These are phyloP conservation scores for Mycena haematopus DNA, from an alignment of 768 basidiomycete genomes.

Conservation along the genomic window DNA sequence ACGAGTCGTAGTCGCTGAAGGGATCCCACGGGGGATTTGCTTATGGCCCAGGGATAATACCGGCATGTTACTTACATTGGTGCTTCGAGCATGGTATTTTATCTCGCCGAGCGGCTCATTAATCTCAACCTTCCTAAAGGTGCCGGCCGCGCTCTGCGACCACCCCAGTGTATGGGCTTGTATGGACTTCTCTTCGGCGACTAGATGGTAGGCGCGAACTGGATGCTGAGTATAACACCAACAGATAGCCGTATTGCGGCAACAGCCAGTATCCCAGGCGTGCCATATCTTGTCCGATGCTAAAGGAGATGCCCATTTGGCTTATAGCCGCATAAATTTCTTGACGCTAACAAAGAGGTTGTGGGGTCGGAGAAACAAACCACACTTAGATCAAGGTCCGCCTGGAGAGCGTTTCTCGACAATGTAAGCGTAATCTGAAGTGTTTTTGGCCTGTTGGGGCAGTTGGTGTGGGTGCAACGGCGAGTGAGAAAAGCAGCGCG, in stretches of 20 bases:
- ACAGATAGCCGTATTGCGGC: conserved; percentile 45
- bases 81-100: conserved; percentile 26
- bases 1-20: conserved; percentile 26
- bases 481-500: conserved; percentile 9
- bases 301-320: conserved; percentile 35
- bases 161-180: conserved; percentile 12
- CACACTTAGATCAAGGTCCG: conserved; percentile 14
- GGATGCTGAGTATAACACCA: conserved; percentile 32
- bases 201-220: conserved; percentile 30
- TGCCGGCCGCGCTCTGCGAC: conserved; percentile 16
- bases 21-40: conserved; percentile 6
- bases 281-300: conserved; percentile 43
- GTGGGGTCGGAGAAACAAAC: neutral
- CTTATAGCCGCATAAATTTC: conserved; percentile 40
- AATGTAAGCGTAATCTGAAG: conserved; percentile 18
- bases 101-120: conserved; percentile 25
- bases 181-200: conserved; percentile 21
- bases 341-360: conserved; percentile 34
- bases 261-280: conserved; percentile 47
- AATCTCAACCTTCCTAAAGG: conserved; percentile 33
- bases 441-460: conserved; percentile 16
- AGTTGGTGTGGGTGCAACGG: conserved; percentile 12
- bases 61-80: conserved; percentile 2
- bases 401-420: conserved; percentile 11
- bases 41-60: neutral